Evolutionary conservation across 768 basidiomycete species (phyloP).

Genomic region (Boletus bicolor): DNA sequence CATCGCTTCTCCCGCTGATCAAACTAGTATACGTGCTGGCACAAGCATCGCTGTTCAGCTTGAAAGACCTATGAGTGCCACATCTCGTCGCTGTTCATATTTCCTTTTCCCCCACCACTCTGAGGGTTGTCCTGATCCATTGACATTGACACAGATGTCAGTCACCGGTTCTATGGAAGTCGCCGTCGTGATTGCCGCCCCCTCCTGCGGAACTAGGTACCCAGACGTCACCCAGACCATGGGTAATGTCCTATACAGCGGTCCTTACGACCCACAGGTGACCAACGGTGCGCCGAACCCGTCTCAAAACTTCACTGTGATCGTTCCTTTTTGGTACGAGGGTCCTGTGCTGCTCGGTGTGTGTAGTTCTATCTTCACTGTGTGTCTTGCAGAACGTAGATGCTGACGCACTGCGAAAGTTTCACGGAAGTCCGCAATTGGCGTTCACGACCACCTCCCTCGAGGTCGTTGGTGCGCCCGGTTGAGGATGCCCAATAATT

Average conservation of each 20-base stretch:
- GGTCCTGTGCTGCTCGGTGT: slow-evolving; percentile 4
- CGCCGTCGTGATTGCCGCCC: slow-evolving; percentile 1
- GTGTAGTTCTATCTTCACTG: neutral
- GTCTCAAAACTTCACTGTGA: slow-evolving; percentile 1
- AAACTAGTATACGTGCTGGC: slow-evolving; percentile 33
- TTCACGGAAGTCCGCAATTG: neutral
- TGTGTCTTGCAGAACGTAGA: neutral
- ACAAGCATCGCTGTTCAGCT: slow-evolving; percentile 36
- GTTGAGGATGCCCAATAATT: neutral
- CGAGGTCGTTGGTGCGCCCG: fast-evolving
- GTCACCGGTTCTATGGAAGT: neutral
- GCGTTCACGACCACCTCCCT: neutral
- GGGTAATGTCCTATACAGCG: neutral
- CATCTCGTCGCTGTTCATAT: neutral
- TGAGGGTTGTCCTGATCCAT: neutral
- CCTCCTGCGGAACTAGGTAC: neutral
- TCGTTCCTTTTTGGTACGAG: neutral
- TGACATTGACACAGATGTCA: neutral
- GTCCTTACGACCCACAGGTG: neutral
- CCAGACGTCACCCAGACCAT: neutral
- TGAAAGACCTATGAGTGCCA: slow-evolving; percentile 38
- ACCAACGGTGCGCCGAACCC: neutral
- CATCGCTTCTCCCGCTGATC: slow-evolving; percentile 36
- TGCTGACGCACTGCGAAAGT: slow-evolving; percentile 1
- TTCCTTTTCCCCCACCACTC: neutral